phyloP scores from a whole-genome alignment of 148 eudicot genomes.

The Cornus controversa region DNA sequence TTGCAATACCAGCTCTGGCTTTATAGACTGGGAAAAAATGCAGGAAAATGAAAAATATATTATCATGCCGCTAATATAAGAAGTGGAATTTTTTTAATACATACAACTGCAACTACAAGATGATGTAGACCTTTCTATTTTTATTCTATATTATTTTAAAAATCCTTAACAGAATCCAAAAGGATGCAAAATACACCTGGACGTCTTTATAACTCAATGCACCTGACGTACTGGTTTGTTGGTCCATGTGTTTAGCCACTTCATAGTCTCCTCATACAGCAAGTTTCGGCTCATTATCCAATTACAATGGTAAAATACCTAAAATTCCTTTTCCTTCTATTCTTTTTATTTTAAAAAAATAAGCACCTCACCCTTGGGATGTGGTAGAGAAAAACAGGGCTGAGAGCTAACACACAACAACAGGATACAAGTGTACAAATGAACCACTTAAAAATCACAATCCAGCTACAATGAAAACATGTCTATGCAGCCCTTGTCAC shows the following conservation, averaged over 20 bases:
- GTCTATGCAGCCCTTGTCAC: background rate
- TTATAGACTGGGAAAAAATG: conserved; percentile 53
- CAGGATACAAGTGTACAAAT: background rate
- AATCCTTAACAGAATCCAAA: too few relatives aligned
- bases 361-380: background rate
- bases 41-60: too few relatives aligned
- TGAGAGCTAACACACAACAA: background rate
- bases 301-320: background rate
- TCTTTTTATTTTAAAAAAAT: background rate
- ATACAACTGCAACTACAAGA: background rate
- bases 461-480: background rate
- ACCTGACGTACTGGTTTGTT: background rate
- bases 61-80: too few relatives aligned
- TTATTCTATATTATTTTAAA: too few relatives aligned
- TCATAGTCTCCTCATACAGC: background rate
- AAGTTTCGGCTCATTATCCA: background rate
- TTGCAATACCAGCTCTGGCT: conserved; percentile 73
- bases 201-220: background rate
- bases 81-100: background rate
- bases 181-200: too few relatives aligned
- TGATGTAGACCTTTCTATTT: background rate
- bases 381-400: background rate
- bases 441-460: background rate
- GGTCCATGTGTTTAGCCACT: background rate
- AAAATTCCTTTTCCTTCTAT: background rate